These are phyloP conservation scores for Salix caprea DNA, from an alignment of 345 rosid species.

Conservation along the genomic window DNA sequence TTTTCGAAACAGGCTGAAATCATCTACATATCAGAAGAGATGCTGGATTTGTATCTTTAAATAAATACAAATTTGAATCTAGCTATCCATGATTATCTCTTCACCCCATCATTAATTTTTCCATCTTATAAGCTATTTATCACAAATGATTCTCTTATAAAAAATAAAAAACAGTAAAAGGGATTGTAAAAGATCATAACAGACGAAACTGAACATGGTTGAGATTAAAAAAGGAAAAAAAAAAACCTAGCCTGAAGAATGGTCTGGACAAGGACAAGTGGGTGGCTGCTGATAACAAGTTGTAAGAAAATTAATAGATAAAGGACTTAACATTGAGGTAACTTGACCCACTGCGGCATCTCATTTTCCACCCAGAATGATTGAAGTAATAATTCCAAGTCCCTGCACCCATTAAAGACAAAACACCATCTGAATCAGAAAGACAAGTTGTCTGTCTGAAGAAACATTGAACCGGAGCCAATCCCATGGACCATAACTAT, in stretches of 20 bases:
- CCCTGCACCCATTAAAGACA: background rate
- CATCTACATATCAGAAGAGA: too few species aligned
- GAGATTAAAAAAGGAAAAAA: background rate
- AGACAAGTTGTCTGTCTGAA: background rate
- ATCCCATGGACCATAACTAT: conserved; percentile 10
- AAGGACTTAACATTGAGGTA: background rate
- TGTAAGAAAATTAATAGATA: background rate
- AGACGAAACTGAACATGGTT: background rate
- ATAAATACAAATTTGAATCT: too few species aligned
- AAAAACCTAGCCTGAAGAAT: background rate
- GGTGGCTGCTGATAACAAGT: background rate
- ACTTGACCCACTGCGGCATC: background rate
- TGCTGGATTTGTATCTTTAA: too few species aligned
- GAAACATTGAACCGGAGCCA: conserved; percentile 14
- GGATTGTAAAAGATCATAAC: background rate
- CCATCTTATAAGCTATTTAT: too few species aligned
- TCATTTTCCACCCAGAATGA: conserved; percentile 51
- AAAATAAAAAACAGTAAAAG: background rate
- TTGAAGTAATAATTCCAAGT: conserved; percentile 49
- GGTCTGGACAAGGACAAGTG: conserved; percentile 3
- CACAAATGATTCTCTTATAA: too few species aligned
- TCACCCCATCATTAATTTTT: too few species aligned
- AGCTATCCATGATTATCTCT: too few species aligned
- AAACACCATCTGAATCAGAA: background rate
- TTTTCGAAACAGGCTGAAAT: too few species aligned